A percentile compares a stretch with the other conserved stretches of the same genome.
Conservation (phyloP, 169 alveolate species). For the Theileria parva region DNA sequence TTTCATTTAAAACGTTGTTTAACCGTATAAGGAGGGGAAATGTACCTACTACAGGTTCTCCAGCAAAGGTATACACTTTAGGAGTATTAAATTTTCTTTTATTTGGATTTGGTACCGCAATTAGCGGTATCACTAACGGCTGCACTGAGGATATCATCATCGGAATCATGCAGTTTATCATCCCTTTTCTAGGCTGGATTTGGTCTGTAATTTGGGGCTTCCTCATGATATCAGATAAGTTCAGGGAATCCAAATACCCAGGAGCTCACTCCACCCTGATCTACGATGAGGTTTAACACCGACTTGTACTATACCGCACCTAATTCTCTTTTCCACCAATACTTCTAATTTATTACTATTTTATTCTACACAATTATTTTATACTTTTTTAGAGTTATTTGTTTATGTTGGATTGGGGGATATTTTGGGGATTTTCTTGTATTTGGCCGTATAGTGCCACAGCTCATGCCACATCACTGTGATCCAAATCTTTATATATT, state of each 20-base stretch:
- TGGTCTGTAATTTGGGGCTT: conserved; percentile 85
- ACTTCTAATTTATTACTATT: not conserved
- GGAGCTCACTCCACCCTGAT: not conserved
- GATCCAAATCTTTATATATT: not conserved
- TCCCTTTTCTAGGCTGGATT: conserved; percentile 82
- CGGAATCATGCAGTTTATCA: conserved; percentile 73
- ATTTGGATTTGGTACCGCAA: conserved; percentile 79
- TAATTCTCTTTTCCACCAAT: not conserved
- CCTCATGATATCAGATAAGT: conserved; percentile 61
- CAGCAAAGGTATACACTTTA: conserved; percentile 35
- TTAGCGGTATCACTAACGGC: conserved; percentile 74
- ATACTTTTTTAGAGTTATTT: not conserved
- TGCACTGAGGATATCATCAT: conserved; percentile 77
- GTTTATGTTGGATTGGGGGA: no score
- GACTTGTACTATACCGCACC: not conserved
- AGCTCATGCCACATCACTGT: not conserved
- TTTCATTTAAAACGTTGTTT: not conserved
- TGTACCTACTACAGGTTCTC: conserved; percentile 46
- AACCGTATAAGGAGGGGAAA: conserved; percentile 23
- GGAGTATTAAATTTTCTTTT: conserved; percentile 74
- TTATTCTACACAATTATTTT: not conserved
- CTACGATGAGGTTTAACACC: not conserved
- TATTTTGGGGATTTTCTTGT: not conserved
- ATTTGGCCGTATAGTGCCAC: not conserved
- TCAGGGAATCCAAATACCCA: not conserved